Conservation (phyloP, 1,139 yeast species). For the Hanseniaspora uvarum region DNA sequence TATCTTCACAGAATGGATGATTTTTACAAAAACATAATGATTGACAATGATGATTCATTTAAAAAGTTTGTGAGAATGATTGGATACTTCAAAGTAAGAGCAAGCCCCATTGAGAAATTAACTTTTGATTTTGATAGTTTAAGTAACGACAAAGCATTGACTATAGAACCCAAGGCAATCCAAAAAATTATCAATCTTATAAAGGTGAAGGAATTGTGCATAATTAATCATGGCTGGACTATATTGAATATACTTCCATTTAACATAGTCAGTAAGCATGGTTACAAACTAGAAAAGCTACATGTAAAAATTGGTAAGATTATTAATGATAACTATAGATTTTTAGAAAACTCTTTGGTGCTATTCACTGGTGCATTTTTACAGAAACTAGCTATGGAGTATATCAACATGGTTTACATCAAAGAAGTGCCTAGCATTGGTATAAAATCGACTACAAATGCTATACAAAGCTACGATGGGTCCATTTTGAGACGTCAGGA, state of each 20-base stretch:
- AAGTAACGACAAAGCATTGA: not conserved
- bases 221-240: constrained; percentile 5
- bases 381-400: not conserved
- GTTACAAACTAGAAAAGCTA: not conserved
- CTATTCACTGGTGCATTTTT: not conserved
- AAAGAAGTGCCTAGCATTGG: not conserved
- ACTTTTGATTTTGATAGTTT: not conserved
- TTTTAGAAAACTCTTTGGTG: constrained; percentile 1
- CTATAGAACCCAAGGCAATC: not conserved
- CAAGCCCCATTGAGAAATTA: not conserved
- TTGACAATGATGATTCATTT: not conserved
- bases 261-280: not conserved
- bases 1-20: not conserved
- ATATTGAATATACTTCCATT: not conserved
- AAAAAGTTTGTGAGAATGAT: not conserved
- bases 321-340: constrained; percentile 1
- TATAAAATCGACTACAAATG: not conserved
- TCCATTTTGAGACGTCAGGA: not conserved
- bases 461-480: constrained; percentile 1
- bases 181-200: constrained; percentile 1
- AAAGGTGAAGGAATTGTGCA: not conserved
- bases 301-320: constrained; percentile 1
- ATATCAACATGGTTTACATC: not conserved
- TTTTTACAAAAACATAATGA: not conserved
- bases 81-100: not conserved